Base-by-base conservation (phyloP, 169 alveolate species). In the Cyclospora cayetanensis region DNA sequence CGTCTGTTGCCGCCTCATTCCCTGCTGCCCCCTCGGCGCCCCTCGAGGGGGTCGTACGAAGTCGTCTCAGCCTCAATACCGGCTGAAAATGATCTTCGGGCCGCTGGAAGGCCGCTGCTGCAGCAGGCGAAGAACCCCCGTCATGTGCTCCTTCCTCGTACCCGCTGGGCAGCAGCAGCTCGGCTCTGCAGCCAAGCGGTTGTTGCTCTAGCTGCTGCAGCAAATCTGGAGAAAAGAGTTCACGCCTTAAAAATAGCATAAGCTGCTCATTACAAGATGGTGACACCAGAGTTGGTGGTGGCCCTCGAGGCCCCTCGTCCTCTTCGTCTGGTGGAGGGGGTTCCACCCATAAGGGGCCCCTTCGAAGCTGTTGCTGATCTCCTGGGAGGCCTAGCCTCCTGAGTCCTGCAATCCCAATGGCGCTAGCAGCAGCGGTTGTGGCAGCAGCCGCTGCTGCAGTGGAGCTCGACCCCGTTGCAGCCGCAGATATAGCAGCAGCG, bases 381-480 rank as follows among this genome's bases (percentile, higher is more conserved):
- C 87, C 87, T 5, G 87, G 66, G 25, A 76, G 70, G 18, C 87
- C 87, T 27, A 76, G 66, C 12, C 87, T 63, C 87, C 87, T 50
- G 43, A 76, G 42, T 63, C 87, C 87, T 3, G 87, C 87, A 4
- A 76, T 76, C 29, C 87, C 87, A 15, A 42, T 43, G 37, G 80
- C 37, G 22, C 68, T 52, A 4, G 60, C 76, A 50, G 27, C 74
- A 27, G 76, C 76, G 41, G 55, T 18, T 39, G 27, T 7, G 1
- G 42, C n/a, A 4, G 43, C 79, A 68, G 91, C 39, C 3, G 80
- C 39, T 12, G 91, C 89, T 22, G 65, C 20, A 18, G 52, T 42
- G 63, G 46, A 29, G 5, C 11, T 5, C 27, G 29, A 18, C 27
- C 42, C 68, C 25, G 46, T 25, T 4, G 34, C 39, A 29, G 43